Conservation (phyloP, 257 asterid species). For the Nicotiana obtusifolia region DNA sequence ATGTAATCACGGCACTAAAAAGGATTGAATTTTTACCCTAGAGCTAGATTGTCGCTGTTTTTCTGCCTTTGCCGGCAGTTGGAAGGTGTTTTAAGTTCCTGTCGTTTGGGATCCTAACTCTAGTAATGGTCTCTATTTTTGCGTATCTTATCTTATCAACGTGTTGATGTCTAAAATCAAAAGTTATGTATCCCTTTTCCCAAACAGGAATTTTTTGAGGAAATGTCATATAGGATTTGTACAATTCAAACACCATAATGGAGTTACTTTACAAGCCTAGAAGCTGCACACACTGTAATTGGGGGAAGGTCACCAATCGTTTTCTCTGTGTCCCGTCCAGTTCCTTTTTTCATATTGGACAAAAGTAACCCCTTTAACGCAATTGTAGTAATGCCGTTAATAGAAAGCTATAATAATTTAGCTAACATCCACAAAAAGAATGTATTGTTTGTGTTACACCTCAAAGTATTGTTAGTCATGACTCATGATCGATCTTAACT, state of each 20-base stretch:
- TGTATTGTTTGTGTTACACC: background rate
- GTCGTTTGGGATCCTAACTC: background rate
- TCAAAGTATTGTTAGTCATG: too few species aligned
- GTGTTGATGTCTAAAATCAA: background rate
- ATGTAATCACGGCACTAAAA: background rate
- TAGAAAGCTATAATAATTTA: background rate
- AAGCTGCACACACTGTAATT: background rate
- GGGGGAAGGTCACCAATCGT: background rate
- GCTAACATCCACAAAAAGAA: background rate
- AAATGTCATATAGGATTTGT: background rate
- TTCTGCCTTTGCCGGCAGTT: background rate
- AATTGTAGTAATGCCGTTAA: background rate
- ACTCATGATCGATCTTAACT: too few species aligned
- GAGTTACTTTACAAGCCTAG: background rate
- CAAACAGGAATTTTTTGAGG: background rate
- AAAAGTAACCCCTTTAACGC: background rate
- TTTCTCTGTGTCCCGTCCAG: background rate
- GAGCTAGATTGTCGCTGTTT: background rate
- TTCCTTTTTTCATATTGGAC: background rate
- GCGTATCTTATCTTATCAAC: background rate
- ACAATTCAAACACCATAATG: background rate
- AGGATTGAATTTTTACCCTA: background rate
- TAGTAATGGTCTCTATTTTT: background rate
- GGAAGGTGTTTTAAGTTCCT: background rate
- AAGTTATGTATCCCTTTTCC: background rate